These are phyloP conservation scores for Rasamsonia emersonii DNA, from an alignment of 2,329 filamentous ascomycete species.

Conservation along the genomic window DNA sequence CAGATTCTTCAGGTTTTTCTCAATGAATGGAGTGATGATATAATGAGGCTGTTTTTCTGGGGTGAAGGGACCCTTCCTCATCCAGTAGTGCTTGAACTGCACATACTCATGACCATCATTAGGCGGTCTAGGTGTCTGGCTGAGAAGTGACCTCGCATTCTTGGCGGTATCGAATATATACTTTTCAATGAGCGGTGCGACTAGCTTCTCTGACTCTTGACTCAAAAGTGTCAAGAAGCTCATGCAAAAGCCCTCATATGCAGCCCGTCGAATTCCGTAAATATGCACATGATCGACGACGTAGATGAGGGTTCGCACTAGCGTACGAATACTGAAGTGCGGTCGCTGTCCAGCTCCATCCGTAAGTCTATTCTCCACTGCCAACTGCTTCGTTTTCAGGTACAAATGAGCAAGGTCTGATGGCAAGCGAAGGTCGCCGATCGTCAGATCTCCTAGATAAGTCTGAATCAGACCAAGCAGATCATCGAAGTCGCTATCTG, in stretches of 20 bases:
- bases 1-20: constrained; percentile 87
- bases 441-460: constrained; percentile 67
- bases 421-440: constrained; percentile 63
- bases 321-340: constrained; percentile 90
- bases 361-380: constrained; percentile 73
- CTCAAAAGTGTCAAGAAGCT: constrained; percentile 88
- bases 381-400: constrained; percentile 73
- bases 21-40: constrained; percentile 92
- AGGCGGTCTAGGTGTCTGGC: constrained; percentile 68
- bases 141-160: constrained; percentile 64
- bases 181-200: constrained; percentile 71
- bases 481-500: constrained; percentile 79
- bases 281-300: constrained; percentile 74
- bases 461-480: constrained; percentile 79
- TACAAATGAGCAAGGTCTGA: constrained; percentile 82
- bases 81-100: constrained; percentile 83
- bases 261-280: constrained; percentile 74
- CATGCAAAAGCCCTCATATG: constrained; percentile 97
- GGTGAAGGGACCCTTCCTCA: constrained; percentile 62
- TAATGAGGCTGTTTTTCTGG: constrained; percentile 75
- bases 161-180: constrained; percentile 65
- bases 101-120: constrained; percentile 70
- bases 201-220: constrained; percentile 66
- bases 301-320: constrained; percentile 84
- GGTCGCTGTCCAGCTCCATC: constrained; percentile 94